A percentile compares a stretch with the other conserved stretches of the same genome.
These are phyloP conservation scores for Cucurbita moschata DNA, from an alignment of 306 rosid genomes.

Conservation along the genomic window DNA sequence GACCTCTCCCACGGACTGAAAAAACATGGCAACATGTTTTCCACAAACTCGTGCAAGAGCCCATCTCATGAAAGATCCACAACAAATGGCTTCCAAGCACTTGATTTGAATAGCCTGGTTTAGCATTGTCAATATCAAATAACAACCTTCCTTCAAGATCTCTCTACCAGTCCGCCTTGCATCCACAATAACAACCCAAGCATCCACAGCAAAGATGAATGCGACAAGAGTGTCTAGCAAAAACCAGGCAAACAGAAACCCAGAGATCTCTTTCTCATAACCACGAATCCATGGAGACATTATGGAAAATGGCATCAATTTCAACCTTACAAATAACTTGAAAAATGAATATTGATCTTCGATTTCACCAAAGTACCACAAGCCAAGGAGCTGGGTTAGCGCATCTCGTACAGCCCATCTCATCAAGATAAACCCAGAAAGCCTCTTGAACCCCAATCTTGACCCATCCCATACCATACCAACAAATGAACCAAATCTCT, in stretches of 20 bases:
- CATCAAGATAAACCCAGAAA: slow-evolving; percentile 81
- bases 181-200: slow-evolving; percentile 89
- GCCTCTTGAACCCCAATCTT: slow-evolving; percentile 75
- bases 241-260: slow-evolving; percentile 70
- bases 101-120: slow-evolving; percentile 60
- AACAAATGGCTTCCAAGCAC: slow-evolving; percentile 60
- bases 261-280: slow-evolving; percentile 68
- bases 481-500: slow-evolving; percentile 49
- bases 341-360: slow-evolving; percentile 93
- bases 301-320: slow-evolving; percentile 90
- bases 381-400: slow-evolving; percentile 78
- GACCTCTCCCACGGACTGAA: slow-evolving; percentile 80
- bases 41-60: slow-evolving; percentile 35
- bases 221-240: slow-evolving; percentile 58
- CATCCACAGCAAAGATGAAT: slow-evolving; percentile 72
- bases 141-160: slow-evolving; percentile 80
- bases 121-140: slow-evolving; percentile 64
- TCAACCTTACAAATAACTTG: slow-evolving; percentile 83
- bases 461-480: slow-evolving; percentile 77
- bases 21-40: slow-evolving; percentile 42
- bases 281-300: slow-evolving; percentile 86
- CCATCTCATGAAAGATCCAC: slow-evolving; percentile 67
- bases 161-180: slow-evolving; percentile 78
- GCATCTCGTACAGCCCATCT: slow-evolving; percentile 99
- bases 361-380: slow-evolving; percentile 92